Percentiles rank a stretch among this genome's conserved stretches.
These are phyloP conservation scores for Pseudoscleropodium purum DNA, from an alignment of 225 moss, liverwort and hornwort species.

Conservation along the genomic window DNA sequence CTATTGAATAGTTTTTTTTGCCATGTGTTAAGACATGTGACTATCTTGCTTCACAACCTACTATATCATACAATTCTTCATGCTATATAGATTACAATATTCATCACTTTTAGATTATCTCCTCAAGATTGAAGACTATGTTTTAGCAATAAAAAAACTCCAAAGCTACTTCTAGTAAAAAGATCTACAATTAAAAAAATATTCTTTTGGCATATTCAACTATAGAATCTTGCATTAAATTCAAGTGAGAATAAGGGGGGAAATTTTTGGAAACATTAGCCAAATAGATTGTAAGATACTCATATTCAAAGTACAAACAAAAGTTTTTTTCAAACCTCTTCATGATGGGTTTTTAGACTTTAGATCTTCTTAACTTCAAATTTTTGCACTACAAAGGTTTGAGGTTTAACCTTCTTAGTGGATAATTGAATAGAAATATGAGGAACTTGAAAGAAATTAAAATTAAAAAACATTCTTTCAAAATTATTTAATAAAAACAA, in stretches of 20 bases:
- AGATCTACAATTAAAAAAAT: background rate
- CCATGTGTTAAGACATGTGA: background rate
- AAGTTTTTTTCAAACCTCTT: too few species aligned
- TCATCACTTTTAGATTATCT: background rate
- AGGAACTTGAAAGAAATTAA: too few species aligned
- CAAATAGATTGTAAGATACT: background rate
- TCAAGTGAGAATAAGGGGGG: background rate
- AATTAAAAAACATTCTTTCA: too few species aligned
- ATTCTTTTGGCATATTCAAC: background rate
- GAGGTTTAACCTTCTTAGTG: too few species aligned
- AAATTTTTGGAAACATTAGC: background rate
- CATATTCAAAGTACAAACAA: too few species aligned
- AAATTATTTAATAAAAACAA: too few species aligned
- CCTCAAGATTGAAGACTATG: background rate
- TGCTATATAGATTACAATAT: background rate
- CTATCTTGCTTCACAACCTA: background rate
- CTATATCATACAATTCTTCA: too few species aligned
- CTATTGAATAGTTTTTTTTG: background rate
- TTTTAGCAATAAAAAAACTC: background rate
- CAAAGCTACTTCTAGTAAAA: background rate
- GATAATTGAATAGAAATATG: too few species aligned
- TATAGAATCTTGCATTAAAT: background rate
- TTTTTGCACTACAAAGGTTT: too few species aligned
- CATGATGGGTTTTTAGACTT: too few species aligned
- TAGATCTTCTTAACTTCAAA: too few species aligned